Evolutionary conservation across 1,284 basidiomycete species (phyloP), one percentile per base, ranked within the genome.

Genomic region (Marasmius oreades): DNA sequence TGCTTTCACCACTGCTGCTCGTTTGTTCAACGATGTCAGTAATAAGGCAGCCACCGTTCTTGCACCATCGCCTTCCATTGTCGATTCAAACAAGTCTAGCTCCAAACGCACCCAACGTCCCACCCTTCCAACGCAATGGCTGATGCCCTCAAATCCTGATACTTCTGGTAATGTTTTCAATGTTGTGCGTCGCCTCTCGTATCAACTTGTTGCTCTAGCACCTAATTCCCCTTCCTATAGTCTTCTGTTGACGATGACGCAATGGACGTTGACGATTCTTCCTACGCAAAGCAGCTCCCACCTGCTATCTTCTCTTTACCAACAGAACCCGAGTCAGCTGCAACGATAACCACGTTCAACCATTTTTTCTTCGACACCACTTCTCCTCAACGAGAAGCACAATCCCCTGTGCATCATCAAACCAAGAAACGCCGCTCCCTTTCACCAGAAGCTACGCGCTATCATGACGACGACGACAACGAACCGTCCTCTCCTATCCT

Each of bases 21-120:
- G 88, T 52, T 69, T 87, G 50, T 92, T 92, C 63, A 78, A 76
- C 55, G 87, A 91, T 63, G 69, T 88, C 65, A 87, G 85, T 72
- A 90, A 85, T 63, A 70, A 67, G 66, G 55, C 60, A 63, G 43
- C 58, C 16, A n/a, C 39, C 50, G 59, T 55, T 48, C 59, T 59
- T 23, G 51, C 56, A 28, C 55, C 58, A 11, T 59, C 65, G 7
- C 61, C 69, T n/a, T 42, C 64, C 31, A 72, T 72, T 23, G 39
- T 31, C 5, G 73, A 70, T 2, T 74, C 75, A 14, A 76, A 72
- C 37, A 66, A 67, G 45, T 73, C 74, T 28, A 69, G 66, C 51
- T 66, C 69, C 31, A 88, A 85, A 67, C 77, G 75, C 46, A 79
- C 72, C 16, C 83, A 86, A 60, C 81, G 86, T 33, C 67, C 79